A percentile compares a stretch with the other conserved stretches of the same genome.
phyloP scores from a whole-genome alignment of 768 basidiomycete species.

The Sarcodon aspratus region DNA sequence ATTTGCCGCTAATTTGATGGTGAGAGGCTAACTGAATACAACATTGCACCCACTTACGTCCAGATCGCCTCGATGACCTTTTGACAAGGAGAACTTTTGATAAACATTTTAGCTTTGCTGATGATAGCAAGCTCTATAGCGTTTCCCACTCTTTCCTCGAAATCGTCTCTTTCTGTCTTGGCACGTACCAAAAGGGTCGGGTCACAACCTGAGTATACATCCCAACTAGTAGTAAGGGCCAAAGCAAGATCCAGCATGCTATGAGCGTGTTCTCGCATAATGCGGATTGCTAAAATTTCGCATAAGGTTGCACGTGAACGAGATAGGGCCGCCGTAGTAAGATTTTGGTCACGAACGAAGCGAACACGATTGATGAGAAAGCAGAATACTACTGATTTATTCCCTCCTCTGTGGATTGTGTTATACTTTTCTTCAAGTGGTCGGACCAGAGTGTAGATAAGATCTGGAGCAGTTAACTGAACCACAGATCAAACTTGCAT shows the following conservation, averaged over 20 bases:
- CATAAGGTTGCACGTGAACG: slow-evolving; percentile 72
- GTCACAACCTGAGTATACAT: slow-evolving; percentile 69
- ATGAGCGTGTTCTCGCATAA: slow-evolving; percentile 61
- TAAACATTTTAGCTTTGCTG: slow-evolving; percentile 78
- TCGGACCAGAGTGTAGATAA: slow-evolving; percentile 82
- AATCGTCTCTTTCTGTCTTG: slow-evolving; percentile 52
- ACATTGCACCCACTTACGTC: slow-evolving; percentile 34
- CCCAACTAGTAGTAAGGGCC: slow-evolving; percentile 72
- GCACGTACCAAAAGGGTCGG: slow-evolving; percentile 43
- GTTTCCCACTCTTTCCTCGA: slow-evolving; percentile 77
- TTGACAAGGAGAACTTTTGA: slow-evolving; percentile 81
- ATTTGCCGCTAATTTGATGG: background rate
- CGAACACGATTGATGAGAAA: slow-evolving; percentile 80
- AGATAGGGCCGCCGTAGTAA: slow-evolving; percentile 61
- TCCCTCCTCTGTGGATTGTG: slow-evolving; percentile 56
- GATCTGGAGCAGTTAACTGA: slow-evolving; percentile 75
- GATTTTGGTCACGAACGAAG: slow-evolving; percentile 68
- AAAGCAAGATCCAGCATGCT: slow-evolving; percentile 57
- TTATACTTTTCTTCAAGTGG: slow-evolving; percentile 85
- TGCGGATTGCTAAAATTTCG: slow-evolving; percentile 79
- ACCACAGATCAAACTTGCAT: background rate
- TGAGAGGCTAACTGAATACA: background rate
- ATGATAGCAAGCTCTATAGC: slow-evolving; percentile 91
- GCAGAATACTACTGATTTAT: slow-evolving; percentile 81
- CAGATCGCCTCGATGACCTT: slow-evolving; percentile 82